Evolutionary conservation across 208 protist species (phyloP), one percentile per base, ranked within the genome.

Genomic region (Trypanosomatidae sp.): DNA sequence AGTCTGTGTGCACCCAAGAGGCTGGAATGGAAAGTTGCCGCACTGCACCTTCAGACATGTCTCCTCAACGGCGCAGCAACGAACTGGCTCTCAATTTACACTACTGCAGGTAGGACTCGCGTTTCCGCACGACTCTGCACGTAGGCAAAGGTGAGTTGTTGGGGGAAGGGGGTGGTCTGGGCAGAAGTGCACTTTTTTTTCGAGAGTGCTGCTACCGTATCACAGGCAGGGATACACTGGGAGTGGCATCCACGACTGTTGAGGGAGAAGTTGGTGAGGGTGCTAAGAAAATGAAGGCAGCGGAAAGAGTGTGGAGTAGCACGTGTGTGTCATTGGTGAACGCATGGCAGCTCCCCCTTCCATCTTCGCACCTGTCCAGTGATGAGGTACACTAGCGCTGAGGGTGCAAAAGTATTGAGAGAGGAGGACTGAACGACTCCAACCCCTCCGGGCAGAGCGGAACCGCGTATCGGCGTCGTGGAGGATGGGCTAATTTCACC

Each of bases 1-100:
- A 59, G 59, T 87, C 84, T 3, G 84, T 81, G 69, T 95, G 91
- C 77, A 94, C 80, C 91, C 91, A 95, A 49, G 66, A 58, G 6
- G 67, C 44, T 4, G 72, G n/a, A 15, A 82, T 64, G 22, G 62
- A 0, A 33, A 67, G 70, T 3, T 53, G 47, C 33, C 30, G 66
- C 36, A 44, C 69, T n/a, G 69, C 10, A 3, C 44, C 43, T n/a
- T 67, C 62, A 25, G 44, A 39, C 44, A 67, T 67, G 43, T 39
- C 13, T 25, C 41, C 25, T 7, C 13, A 65, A 43, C 36, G 1
- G 59, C 12, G 39, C 59, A 46, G 59, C 33, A 43, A 39, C 59
- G 36, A 28, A 44, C 39, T 10, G 8, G 3, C 28, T 15, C 62
- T 43, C 10, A 28, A 43, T 59, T 49, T 56, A 53, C 33, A 5